These are phyloP conservation scores for Globisporangium megalacanthum DNA, from an alignment of 352 stramenopile genomes.

Conservation along the genomic window DNA sequence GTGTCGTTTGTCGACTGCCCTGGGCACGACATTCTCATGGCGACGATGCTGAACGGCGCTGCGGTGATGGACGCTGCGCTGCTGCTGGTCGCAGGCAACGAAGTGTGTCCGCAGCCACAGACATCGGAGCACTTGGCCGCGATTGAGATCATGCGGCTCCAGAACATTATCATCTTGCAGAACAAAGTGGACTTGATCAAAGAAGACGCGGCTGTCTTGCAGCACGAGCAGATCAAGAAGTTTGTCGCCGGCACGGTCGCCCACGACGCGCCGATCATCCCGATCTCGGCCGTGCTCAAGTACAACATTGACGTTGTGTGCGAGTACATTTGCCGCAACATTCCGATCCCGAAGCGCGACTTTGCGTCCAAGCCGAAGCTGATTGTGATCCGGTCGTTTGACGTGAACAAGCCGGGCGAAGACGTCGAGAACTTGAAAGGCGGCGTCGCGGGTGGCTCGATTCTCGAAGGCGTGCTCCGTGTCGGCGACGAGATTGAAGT, in stretches of 20 bases:
- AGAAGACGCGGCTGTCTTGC: conserved; percentile 94
- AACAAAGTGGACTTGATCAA: conserved; percentile 99
- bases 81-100: conserved; percentile 96
- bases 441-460: conserved; percentile 89
- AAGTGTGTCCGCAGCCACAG: conserved; percentile 99
- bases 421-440: conserved; percentile 97
- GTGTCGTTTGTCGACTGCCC: conserved; percentile 99
- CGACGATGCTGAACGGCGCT: conserved; percentile 99
- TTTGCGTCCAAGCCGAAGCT: conserved; percentile 97
- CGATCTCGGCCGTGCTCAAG: conserved; percentile 98
- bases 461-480: conserved; percentile 96
- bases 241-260: conserved; percentile 89
- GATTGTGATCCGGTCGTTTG: conserved; percentile 99
- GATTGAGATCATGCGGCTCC: conserved; percentile 99
- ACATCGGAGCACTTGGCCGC: conserved; percentile 99
- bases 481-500: conserved; percentile 99
- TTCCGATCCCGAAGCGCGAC: conserved; percentile 97
- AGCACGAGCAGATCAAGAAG: conserved; percentile 97
- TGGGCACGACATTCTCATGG: conserved; percentile 99
- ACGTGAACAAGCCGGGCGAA: conserved; percentile 99
- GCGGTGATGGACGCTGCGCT: conserved; percentile 99
- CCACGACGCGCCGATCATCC: conserved; percentile 98
- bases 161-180: conserved; percentile 99
- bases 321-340: conserved; percentile 99
- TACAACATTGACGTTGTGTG: conserved; percentile 99